Percentiles rank a stretch among this genome's conserved stretches.
These are phyloP conservation scores for Pachyrhizus erosus DNA, from an alignment of 306 rosid species.

Conservation along the genomic window DNA sequence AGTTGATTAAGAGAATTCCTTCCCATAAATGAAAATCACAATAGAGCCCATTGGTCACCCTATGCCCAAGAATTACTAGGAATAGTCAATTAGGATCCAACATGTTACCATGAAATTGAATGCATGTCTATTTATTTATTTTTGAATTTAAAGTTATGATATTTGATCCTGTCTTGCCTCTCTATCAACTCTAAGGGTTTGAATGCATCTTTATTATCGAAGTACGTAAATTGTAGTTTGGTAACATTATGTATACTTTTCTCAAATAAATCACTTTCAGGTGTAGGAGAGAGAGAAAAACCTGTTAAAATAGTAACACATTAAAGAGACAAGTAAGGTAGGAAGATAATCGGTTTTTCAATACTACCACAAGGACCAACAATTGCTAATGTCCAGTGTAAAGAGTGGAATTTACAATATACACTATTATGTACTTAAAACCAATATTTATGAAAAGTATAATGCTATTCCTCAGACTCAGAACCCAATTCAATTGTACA, in stretches of 20 bases:
- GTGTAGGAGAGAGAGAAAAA: background rate
- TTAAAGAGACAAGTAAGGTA: background rate
- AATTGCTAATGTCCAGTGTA: background rate
- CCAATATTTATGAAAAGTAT: conserved; percentile 7
- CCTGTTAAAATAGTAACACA: background rate
- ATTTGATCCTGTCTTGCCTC: too few species aligned
- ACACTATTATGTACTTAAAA: conserved; percentile 25
- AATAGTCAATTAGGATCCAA: too few species aligned
- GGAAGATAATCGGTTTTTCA: background rate
- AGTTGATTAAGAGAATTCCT: background rate
- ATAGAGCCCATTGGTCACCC: too few species aligned
- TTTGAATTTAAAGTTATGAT: too few species aligned
- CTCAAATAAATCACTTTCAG: background rate
- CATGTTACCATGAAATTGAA: background rate
- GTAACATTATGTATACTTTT: background rate
- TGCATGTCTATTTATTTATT: too few species aligned
- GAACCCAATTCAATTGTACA: conserved; percentile 63
- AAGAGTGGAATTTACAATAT: conserved; percentile 41
- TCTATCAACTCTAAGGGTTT: too few species aligned
- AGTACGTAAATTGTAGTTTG: background rate
- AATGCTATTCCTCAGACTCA: conserved; percentile 56
- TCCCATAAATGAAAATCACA: too few species aligned
- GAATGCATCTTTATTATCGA: background rate
- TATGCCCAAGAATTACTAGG: too few species aligned
- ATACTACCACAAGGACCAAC: background rate